Conservation (phyloP, 2,329 filamentous ascomycete genomes). For the Epichloe brachyelytri region DNA sequence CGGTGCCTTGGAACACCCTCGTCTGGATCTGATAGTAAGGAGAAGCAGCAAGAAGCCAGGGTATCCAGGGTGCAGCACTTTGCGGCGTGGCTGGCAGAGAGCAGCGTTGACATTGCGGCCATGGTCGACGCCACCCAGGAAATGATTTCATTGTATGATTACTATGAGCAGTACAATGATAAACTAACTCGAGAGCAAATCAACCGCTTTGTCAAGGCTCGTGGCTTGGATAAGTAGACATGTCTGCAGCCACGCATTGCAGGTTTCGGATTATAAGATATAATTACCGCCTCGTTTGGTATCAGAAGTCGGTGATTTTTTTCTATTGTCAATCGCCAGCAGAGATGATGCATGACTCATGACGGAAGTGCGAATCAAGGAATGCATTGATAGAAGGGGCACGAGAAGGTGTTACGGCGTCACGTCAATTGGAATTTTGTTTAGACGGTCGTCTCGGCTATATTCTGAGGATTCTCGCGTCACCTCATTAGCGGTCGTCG, state of each 20-base stretch:
- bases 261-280: background rate
- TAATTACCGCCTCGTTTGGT: too few relatives aligned
- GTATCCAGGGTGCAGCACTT: slow-evolving; percentile 53
- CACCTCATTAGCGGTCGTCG: too few relatives aligned
- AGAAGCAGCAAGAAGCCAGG: slow-evolving; percentile 39
- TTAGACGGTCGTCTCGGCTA: background rate
- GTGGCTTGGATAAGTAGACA: slow-evolving; percentile 37
- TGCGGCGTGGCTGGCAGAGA: slow-evolving; percentile 74
- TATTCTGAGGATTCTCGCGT: background rate
- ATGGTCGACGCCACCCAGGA: slow-evolving; percentile 87
- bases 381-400: background rate
- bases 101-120: slow-evolving; percentile 68
- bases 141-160: slow-evolving; percentile 78
- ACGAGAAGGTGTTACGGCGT: background rate
- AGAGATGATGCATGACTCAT: background rate
- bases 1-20: slow-evolving; percentile 5
- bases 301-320: background rate
- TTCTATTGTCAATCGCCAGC: background rate
- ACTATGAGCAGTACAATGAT: slow-evolving; percentile 47
- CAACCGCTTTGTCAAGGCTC: slow-evolving; percentile 45
- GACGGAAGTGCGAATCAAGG: background rate
- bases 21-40: slow-evolving; percentile 24
- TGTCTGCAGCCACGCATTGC: background rate
- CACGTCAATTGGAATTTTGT: background rate
- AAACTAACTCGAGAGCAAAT: slow-evolving; percentile 46